Evolutionary conservation across 371 early-diverging fungal genomes (phyloP).

Genomic region (Cladochytrium tenue): DNA sequence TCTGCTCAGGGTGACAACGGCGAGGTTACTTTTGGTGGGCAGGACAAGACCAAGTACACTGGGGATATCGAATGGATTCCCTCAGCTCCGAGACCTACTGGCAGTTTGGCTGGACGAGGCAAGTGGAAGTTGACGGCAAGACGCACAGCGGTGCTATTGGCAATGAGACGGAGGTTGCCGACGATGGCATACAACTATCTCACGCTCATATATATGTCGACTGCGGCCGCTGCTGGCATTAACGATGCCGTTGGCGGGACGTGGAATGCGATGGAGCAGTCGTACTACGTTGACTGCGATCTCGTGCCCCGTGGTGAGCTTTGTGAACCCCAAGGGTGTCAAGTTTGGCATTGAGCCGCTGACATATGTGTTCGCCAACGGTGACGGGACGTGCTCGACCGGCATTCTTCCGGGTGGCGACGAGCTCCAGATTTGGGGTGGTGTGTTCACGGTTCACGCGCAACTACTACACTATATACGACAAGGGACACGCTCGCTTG

Average conservation of each 20-base stretch:
- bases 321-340: conserved; percentile 67
- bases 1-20: conserved; percentile 27
- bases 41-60: conserved; percentile 1
- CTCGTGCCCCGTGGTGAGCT: conserved; percentile 69
- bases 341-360: conserved; percentile 48
- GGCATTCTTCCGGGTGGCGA: conserved; percentile 90
- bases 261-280: conserved; percentile 76
- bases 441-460: too few species aligned
- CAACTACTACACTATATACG: conserved; percentile 20
- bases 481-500: conserved; percentile 18
- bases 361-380: conserved; percentile 25
- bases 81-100: conserved; percentile 26
- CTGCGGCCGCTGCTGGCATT: conserved; percentile 64
- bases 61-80: conserved; percentile 12
- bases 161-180: not conserved
- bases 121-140: conserved; percentile 14
- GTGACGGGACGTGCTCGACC: conserved; percentile 69
- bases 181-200: conserved; percentile 42
- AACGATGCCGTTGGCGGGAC: conserved; percentile 79
- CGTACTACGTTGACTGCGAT: conserved; percentile 76
- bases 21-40: conserved; percentile 27
- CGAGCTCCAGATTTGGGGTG: too few species aligned
- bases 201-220: conserved; percentile 63
- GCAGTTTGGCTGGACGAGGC: conserved; percentile 19
- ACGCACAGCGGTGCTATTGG: not conserved